Percentiles rank a stretch among this genome's conserved stretches.
Evolutionary conservation across 2,329 filamentous ascomycete species (phyloP).

Genomic region (Alternaria conjuncta): DNA sequence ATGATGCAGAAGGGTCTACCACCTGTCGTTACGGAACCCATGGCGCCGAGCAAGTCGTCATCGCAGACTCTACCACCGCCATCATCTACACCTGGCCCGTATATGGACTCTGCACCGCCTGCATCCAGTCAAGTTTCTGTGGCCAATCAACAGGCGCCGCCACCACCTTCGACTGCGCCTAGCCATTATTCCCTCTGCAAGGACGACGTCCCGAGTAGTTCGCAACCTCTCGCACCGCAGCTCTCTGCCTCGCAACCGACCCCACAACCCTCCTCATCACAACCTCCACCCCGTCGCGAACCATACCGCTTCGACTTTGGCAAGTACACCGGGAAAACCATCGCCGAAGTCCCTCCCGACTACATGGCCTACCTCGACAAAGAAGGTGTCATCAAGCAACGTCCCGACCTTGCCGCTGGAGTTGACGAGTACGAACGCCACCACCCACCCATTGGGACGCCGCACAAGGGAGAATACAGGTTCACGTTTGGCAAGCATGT

Average conservation of each 20-base stretch:
- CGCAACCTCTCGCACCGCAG: neutral
- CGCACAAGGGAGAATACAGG: neutral
- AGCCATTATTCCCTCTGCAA: neutral
- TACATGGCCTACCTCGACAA: neutral
- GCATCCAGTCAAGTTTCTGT: neutral
- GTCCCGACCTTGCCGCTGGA: too few relatives aligned
- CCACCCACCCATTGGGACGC: neutral
- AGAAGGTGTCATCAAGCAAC: too few relatives aligned
- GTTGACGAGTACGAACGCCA: neutral
- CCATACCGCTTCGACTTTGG: neutral
- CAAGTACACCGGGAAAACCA: neutral
- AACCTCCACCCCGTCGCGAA: neutral
- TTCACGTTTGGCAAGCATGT: neutral
- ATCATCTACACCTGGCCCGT: neutral
- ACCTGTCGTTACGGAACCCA: neutral
- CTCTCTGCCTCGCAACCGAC: neutral
- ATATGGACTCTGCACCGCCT: neutral
- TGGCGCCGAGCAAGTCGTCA: accelerated
- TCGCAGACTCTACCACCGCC: neutral
- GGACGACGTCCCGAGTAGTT: neutral
- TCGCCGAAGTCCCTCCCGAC: neutral
- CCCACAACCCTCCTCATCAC: neutral
- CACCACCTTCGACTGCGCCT: neutral
- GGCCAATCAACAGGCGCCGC: neutral
- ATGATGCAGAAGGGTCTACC: neutral